These are phyloP conservation scores for Ganoderma lucidum DNA, from an alignment of 1,284 basidiomycete genomes.

Conservation along the genomic window DNA sequence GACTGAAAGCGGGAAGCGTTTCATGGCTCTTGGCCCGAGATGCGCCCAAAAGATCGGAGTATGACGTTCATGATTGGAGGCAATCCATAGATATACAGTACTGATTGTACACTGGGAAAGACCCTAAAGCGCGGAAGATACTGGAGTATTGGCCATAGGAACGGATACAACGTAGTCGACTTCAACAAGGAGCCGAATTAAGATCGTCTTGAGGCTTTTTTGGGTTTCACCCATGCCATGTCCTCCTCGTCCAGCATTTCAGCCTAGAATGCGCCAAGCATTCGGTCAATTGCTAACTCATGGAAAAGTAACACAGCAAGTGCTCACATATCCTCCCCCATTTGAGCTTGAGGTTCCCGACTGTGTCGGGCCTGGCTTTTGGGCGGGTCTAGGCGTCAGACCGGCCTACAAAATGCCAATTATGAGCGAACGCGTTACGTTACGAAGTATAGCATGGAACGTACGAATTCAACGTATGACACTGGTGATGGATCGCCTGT, in stretches of 20 bases:
- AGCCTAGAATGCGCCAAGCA: constrained; percentile 24
- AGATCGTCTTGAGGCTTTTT: constrained; percentile 26
- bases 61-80: not conserved
- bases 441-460: not conserved
- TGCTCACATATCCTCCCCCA: constrained; percentile 23
- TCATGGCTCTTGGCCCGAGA: constrained; percentile 2
- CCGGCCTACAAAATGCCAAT: constrained; percentile 18
- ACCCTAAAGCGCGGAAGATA: not conserved
- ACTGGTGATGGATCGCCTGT: constrained; percentile 18
- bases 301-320: not conserved
- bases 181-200: not conserved
- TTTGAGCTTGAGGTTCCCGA: constrained; percentile 9
- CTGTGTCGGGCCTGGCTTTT: constrained; percentile 6
- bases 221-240: constrained; percentile 36
- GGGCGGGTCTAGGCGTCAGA: constrained; percentile 9
- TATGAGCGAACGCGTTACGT: not conserved
- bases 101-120: not conserved
- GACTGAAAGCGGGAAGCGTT: not conserved
- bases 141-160: not conserved
- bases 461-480: constrained; percentile 26
- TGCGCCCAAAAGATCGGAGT: not conserved
- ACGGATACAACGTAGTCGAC: not conserved
- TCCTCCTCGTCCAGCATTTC: constrained; percentile 40
- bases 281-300: not conserved
- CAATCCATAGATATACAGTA: not conserved